Base-by-base conservation (phyloP, 2,329 filamentous ascomycete genomes). In the Cercospora beticola region DNA sequence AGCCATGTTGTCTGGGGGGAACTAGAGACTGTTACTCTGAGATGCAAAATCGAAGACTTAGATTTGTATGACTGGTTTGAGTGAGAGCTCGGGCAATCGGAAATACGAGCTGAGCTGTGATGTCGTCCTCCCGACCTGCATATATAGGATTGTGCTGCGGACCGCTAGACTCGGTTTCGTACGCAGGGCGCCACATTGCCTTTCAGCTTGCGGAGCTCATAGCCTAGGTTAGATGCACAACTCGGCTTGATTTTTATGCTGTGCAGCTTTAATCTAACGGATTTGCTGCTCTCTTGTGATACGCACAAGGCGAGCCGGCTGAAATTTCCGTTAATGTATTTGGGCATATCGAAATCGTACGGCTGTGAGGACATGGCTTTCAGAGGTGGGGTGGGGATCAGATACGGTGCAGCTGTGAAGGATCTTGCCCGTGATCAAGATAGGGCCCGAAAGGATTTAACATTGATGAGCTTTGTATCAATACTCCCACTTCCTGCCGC, bases 1-100 rank as follows among this genome's bases (percentile, higher is more conserved):
- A 28, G 62, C n/a, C 68, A 70, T 71, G 14, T 10, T 70, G 59
- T 40, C 18, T 28, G 60, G 12, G 8, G 16, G 7, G 16, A n/a
- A 3, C 36, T 43, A 31, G 60, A 30, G 9, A 9, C n/a, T 52
- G 23, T 2, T 10, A 28, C 49, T 28, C 49, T n/a, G 18, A 49
- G 49, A 9, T 28, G 18, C 10, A 7, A 23, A 26, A 28, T 4
- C 10, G 5, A 12, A 28, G 5, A 28, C 8, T 16, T 28, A 7
- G 23, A 56, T 56, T 5, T 4, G 16, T n/a, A 16, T 28, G 14
- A 56, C 5, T 28, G 49, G 23, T 56, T n/a, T 56, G 49, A 54
- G 49, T 3, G 23, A 3, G 10, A 54, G 10, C 49, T 54, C 46
- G 46, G n/a, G 46, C 46, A 23, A 49, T 49, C 10, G 46, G 21